A percentile compares a stretch with the other conserved stretches of the same genome.
These are phyloP conservation scores for Cladosporium sp. DNA, from an alignment of 2,329 filamentous ascomycete genomes.

Conservation along the genomic window DNA sequence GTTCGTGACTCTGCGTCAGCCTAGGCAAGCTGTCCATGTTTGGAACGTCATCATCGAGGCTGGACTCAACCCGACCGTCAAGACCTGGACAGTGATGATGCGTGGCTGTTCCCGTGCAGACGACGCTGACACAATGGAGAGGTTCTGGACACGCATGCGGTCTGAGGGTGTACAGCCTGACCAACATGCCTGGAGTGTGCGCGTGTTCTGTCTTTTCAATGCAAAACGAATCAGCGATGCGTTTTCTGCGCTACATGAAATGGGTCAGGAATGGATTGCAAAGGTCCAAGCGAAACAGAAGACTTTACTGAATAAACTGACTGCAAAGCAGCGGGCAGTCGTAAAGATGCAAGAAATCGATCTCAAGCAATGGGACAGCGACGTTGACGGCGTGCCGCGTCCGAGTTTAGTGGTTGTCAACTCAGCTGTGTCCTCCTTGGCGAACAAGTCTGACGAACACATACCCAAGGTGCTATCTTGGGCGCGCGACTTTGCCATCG, in stretches of 20 bases:
- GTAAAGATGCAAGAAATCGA: neutral
- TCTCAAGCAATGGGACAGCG: slow-evolving; percentile 18
- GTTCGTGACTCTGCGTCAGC: slow-evolving; percentile 40
- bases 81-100: slow-evolving; percentile 68
- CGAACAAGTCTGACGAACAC: slow-evolving; percentile 41
- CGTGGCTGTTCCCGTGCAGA: slow-evolving; percentile 58
- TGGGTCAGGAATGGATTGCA: slow-evolving; percentile 55
- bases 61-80: slow-evolving; percentile 53
- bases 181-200: slow-evolving; percentile 60
- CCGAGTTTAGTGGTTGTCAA: slow-evolving; percentile 64
- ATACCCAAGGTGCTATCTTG: slow-evolving; percentile 50
- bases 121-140: slow-evolving; percentile 55
- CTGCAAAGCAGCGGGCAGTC: slow-evolving; percentile 8
- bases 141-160: slow-evolving; percentile 61
- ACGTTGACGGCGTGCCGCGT: slow-evolving; percentile 42
- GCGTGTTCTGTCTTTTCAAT: slow-evolving; percentile 60
- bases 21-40: slow-evolving; percentile 44
- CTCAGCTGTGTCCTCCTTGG: slow-evolving; percentile 58
- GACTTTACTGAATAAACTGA: slow-evolving; percentile 13
- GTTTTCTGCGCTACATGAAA: slow-evolving; percentile 59
- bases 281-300: slow-evolving; percentile 25
- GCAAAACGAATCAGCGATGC: slow-evolving; percentile 49
- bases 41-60: slow-evolving; percentile 52
- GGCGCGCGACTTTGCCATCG: slow-evolving; percentile 31
- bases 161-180: slow-evolving; percentile 56